Evolutionary conservation across 768 basidiomycete genomes (phyloP).

Genomic region (Pluteus cervinus): DNA sequence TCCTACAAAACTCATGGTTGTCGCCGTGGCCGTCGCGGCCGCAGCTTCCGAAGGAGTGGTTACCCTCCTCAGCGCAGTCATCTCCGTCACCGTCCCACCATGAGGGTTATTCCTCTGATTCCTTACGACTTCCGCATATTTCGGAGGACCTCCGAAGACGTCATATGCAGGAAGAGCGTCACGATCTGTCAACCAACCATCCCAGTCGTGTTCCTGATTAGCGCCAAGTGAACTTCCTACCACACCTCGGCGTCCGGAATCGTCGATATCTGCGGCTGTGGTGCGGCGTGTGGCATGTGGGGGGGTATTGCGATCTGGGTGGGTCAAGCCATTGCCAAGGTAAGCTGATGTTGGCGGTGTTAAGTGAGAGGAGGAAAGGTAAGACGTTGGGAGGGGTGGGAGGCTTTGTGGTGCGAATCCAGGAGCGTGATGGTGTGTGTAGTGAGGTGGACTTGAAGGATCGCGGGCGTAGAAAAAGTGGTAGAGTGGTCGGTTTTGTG

Average conservation of each 20-base stretch:
- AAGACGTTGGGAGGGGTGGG: not conserved
- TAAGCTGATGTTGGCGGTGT: not conserved
- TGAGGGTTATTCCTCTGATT: too few species aligned
- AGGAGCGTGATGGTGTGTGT: not conserved
- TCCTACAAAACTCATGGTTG: too few species aligned
- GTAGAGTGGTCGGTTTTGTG: slow-evolving; percentile 2
- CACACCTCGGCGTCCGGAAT: slow-evolving; percentile 34
- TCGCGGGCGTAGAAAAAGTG: slow-evolving; percentile 1
- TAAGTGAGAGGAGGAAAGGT: not conserved
- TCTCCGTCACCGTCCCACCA: too few species aligned
- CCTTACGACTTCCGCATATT: slow-evolving; percentile 38
- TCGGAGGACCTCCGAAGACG: slow-evolving; percentile 37
- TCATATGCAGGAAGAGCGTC: slow-evolving; percentile 45
- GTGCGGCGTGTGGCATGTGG: too few species aligned
- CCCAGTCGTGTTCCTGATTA: slow-evolving; percentile 8
- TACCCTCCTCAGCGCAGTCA: too few species aligned
- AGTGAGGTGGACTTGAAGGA: not conserved
- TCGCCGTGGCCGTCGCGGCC: too few species aligned
- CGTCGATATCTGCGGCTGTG: slow-evolving; percentile 31
- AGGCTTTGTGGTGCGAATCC: not conserved
- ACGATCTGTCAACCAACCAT: slow-evolving; percentile 29
- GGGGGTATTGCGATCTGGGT: too few species aligned
- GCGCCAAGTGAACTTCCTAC: too few species aligned
- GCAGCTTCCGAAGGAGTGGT: too few species aligned
- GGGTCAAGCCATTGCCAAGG: not conserved